Base-by-base conservation (phyloP, 2,329 filamentous ascomycete genomes). In the Cercospora nicotianae region DNA sequence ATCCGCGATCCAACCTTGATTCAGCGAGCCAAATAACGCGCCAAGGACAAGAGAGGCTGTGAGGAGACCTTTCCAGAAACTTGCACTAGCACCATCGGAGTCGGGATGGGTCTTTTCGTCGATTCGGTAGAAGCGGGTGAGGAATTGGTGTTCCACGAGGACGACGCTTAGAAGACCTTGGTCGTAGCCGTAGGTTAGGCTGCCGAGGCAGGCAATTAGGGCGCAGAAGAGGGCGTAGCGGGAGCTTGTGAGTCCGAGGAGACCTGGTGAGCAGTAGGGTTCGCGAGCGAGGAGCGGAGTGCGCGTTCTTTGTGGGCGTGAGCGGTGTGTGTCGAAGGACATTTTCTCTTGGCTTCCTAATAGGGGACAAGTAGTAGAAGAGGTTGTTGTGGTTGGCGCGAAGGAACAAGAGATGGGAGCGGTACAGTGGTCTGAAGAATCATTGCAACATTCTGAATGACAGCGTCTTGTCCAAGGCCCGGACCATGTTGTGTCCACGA, bases 11-110 rank as follows among this genome's bases (percentile, higher is more conserved):
- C 75, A 79, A 26, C 71, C 72, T 53, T 76, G 75, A 59, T 75
- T 76, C 39, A 77, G 63, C 18, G 73, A 74, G 12, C 75, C 75
- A 12, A 82, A 23, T 42, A 82, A 78, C 23, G 79, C 80, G 5
- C 80, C 81, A 1, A 82, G 75, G 67, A 79, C 76, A 18, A 83
- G 75, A 79, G 82, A 82, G 5, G 77, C 80, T 2, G 81, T 83
- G 76, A 82, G 79, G 61, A 83, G 74, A 3, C 83, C 78, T 91
- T 87, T 73, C 90, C 91, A n/a, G 90, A 90, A 78, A 90, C 90
- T 67, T 93, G 78, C 73, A 33, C 55, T 58, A 1, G 55, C 55
- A 3, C 55, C 55, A 26, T 58, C 16, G 18, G 55, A 58, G 26
- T 31, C 8, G 18, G 28, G 55, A 23, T 58, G 28, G 16, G 55